Evolutionary conservation across 371 early-diverging fungal species (phyloP).

Genomic region (Haplosporangium sp.): DNA sequence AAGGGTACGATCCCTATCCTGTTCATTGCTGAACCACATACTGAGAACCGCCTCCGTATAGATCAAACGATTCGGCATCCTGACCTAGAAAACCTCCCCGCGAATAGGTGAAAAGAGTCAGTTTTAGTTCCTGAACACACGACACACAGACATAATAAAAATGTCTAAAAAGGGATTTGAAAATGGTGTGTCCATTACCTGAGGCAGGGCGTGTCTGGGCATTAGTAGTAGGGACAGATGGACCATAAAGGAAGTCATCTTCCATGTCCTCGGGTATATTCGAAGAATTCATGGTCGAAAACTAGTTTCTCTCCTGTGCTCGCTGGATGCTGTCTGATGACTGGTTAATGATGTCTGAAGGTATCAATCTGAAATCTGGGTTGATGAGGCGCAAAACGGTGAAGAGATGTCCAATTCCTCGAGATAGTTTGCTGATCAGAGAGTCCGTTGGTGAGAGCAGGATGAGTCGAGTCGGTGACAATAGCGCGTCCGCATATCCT

Average conservation of each 20-base stretch:
- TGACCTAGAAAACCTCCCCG: constrained; percentile 14
- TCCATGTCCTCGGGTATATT: constrained; percentile 51
- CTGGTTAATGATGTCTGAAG: too few relatives aligned
- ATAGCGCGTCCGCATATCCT: too few relatives aligned
- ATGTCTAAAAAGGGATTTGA: background rate
- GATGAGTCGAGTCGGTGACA: too few relatives aligned
- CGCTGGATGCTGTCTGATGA: too few relatives aligned
- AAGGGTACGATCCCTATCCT: background rate
- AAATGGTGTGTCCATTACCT: constrained; percentile 18
- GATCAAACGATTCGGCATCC: constrained; percentile 49
- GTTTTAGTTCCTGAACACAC: background rate
- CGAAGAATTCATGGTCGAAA: constrained; percentile 20
- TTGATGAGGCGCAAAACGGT: too few relatives aligned
- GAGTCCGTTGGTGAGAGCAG: too few relatives aligned
- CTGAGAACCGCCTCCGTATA: constrained; percentile 45
- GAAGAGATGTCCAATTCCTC: too few relatives aligned
- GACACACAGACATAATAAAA: background rate
- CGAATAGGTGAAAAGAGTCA: background rate
- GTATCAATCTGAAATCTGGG: too few relatives aligned
- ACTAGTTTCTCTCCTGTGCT: too few relatives aligned
- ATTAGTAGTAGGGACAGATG: constrained; percentile 23
- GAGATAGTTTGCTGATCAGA: too few relatives aligned
- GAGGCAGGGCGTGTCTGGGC: constrained; percentile 5
- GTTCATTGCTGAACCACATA: constrained; percentile 1
- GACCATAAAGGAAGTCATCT: constrained; percentile 54